These are phyloP conservation scores for Pythium phragmitis DNA, from an alignment of 352 stramenopile genomes.

Conservation along the genomic window DNA sequence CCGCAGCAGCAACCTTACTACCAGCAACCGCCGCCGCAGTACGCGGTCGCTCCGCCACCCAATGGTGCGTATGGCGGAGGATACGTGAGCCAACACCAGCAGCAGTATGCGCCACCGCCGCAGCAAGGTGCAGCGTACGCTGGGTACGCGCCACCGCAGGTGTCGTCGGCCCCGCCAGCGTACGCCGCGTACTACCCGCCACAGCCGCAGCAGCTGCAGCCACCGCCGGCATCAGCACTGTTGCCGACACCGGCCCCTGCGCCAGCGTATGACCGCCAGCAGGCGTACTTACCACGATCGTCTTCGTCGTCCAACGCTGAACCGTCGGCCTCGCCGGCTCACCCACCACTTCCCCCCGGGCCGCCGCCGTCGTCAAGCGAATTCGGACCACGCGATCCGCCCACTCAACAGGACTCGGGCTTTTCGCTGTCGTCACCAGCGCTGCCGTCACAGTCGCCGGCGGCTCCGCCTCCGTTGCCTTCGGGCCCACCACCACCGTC, in stretches of 20 bases:
- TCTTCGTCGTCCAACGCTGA: background rate
- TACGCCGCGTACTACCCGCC: constrained; percentile 18
- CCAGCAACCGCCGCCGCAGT: constrained; percentile 14
- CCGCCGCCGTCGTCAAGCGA: constrained; percentile 16
- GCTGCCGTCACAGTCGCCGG: background rate
- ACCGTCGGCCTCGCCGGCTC: background rate
- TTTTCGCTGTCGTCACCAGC: constrained; percentile 15
- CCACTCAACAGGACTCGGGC: background rate
- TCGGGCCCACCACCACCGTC: constrained; percentile 16
- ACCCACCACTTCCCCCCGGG: constrained; percentile 18
- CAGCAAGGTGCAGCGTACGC: constrained; percentile 6
- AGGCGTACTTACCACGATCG: constrained; percentile 21
- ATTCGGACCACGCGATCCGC: constrained; percentile 5
- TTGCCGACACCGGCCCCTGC: constrained; percentile 9
- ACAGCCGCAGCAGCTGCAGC: constrained; percentile 5
- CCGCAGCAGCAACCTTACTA: constrained; percentile 15
- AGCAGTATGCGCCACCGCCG: constrained; percentile 20
- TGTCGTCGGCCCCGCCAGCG: constrained; percentile 13
- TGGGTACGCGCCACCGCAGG: constrained; percentile 22
- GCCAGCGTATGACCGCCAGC: constrained; percentile 15
- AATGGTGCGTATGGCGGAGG: background rate
- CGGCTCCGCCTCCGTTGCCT: constrained; percentile 14
- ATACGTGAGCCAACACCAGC: background rate
- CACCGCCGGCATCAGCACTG: background rate
- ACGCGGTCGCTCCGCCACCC: background rate